Evolutionary conservation across 768 basidiomycete species (phyloP), one percentile per base, ranked within the genome.

Genomic region (Rhizopogon vulgaris): DNA sequence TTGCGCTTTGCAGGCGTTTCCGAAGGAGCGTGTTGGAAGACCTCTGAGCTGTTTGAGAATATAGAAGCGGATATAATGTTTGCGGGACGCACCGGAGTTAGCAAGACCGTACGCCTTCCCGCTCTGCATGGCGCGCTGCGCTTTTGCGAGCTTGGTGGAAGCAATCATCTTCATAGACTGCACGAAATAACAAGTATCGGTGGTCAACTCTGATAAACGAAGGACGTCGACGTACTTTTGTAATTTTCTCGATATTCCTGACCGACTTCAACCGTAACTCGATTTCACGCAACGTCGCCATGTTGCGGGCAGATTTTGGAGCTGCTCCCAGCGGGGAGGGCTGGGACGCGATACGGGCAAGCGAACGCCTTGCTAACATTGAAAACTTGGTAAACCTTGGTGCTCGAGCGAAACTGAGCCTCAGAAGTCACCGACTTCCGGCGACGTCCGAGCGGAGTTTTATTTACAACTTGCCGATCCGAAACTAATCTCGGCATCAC

Each of bases 121-220:
- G 49, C 80, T 80, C 57, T 75, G 73, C 91, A 97, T 94, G 55
- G 94, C 92, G 60, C 85, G 81, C 77, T 95, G 92, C 49, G 95
- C 96, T 74, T 95, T 94, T 62, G 85, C 82, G 34, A 99, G 85
- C 71, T 94, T 94, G 48, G 94, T 95, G 47, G 95, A 97, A 52
- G 94, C 95, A 78, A 97, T 95, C 83, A 99, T 94, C 80, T 96
- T 95, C 92, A 96, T 95, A 46, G 93, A 92, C 89, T 94, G 63
- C 12, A 65, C 36, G 41, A 34, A 15, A 38, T 8, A 38, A 22
- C 34, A 50, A 53, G 14, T 43, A 41, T 55, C 43, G 45, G 56
- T 51, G 45, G 27, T 41, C 46, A 18, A 15, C 38, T 1, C 11
- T 8, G 50, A 48, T 36, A 47, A 56, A 47, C 65, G 63, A 14